These are phyloP conservation scores for Coniochaeta ligniaria DNA, from an alignment of 2,329 filamentous ascomycete species.

Conservation along the genomic window DNA sequence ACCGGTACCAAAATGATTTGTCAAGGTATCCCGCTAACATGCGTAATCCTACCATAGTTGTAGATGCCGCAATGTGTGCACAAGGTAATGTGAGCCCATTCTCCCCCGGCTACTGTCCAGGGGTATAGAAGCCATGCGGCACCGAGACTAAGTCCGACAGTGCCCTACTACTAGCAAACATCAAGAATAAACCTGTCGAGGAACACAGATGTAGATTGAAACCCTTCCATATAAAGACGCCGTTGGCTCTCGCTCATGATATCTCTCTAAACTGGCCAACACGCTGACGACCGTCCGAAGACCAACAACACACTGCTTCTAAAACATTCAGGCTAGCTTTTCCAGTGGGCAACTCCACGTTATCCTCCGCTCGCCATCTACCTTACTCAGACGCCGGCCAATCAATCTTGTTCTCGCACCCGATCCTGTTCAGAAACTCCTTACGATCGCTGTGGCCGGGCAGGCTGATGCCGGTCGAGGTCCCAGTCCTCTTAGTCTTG, in stretches of 20 bases:
- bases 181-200: no score
- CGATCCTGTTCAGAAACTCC: conserved; percentile 68
- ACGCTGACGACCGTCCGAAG: neutral
- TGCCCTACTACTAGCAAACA: no score
- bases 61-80: no score
- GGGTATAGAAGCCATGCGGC: no score
- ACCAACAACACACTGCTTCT: neutral
- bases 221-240: neutral
- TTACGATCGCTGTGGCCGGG: conserved; percentile 63
- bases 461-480: conserved; percentile 47
- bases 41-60: no score
- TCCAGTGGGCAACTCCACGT: neutral
- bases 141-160: no score
- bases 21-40: no score
- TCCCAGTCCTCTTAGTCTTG: conserved; percentile 22
- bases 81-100: no score
- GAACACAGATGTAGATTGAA: no score
- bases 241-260: neutral
- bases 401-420: conserved; percentile 63
- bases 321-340: neutral
- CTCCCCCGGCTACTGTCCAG: no score
- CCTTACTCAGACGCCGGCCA: conserved; percentile 10
- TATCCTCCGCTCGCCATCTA: neutral
- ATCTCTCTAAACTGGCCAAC: neutral
- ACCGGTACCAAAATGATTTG: no score